A percentile compares a stretch with the other conserved stretches of the same genome.
Evolutionary conservation across 805 yeast species (phyloP).

Genomic region (Cyberlindnera amylophila): DNA sequence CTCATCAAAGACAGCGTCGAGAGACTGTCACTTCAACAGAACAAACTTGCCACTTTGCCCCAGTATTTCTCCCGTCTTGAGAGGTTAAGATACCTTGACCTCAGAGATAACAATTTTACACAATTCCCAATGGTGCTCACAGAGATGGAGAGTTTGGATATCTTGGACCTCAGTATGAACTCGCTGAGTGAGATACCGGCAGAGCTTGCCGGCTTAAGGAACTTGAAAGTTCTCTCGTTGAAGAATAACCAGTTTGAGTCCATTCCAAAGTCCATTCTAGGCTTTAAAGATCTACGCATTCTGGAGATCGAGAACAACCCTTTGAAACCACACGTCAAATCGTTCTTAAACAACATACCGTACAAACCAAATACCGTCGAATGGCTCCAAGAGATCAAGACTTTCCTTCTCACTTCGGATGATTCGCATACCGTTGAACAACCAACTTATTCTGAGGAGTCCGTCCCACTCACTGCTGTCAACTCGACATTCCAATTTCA

Average conservation of each 20-base stretch:
- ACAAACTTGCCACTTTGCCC: conserved; percentile 47
- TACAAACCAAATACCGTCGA: conserved; percentile 38
- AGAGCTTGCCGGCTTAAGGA: conserved; percentile 36
- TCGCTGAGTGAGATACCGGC: conserved; percentile 45
- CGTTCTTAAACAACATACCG: conserved; percentile 34
- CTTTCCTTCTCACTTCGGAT: conserved; percentile 9
- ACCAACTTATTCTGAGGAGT: conserved; percentile 2
- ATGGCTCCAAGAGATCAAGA: conserved; percentile 32
- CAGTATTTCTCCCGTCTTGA: conserved; percentile 39
- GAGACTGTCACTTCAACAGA: conserved; percentile 52
- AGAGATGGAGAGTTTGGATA: conserved; percentile 46
- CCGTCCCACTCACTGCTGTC: conserved; percentile 5
- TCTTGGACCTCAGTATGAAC: conserved; percentile 63
- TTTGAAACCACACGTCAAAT: conserved; percentile 43
- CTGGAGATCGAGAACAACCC: conserved; percentile 66
- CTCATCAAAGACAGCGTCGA: conserved; percentile 37
- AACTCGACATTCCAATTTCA: conserved; percentile 7
- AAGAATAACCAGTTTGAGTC: conserved; percentile 54
- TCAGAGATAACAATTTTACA: conserved; percentile 55
- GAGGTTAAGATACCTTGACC: conserved; percentile 55
- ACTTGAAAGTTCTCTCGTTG: conserved; percentile 55
- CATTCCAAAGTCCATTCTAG: conserved; percentile 50
- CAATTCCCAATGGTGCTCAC: conserved; percentile 47
- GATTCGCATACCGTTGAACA: conserved; percentile 3
- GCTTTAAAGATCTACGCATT: conserved; percentile 48